phyloP scores from a whole-genome alignment of 2,329 filamentous ascomycete species.

The Aspergillus fumigatiaffinis region DNA sequence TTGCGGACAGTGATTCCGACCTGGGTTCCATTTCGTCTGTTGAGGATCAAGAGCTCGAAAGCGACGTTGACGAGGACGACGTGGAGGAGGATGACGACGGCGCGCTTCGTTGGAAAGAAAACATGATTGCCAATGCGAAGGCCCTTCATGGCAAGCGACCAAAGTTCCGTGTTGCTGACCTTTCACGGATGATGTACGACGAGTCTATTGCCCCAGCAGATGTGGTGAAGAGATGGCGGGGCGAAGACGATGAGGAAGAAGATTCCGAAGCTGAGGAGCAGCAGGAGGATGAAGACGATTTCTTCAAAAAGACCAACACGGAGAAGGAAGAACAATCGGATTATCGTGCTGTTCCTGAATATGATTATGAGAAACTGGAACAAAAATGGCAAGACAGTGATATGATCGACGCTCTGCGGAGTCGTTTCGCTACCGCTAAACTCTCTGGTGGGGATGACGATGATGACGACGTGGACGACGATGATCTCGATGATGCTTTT shows the following conservation, averaged over 20 bases:
- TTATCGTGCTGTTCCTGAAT: conserved; percentile 72
- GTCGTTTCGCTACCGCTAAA: conserved; percentile 70
- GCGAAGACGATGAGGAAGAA: conserved; percentile 60
- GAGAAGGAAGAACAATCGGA: conserved; percentile 55
- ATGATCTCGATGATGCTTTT: conserved; percentile 47
- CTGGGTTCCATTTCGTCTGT: conserved; percentile 76
- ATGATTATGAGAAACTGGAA: conserved; percentile 76
- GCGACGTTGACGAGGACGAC: conserved; percentile 45
- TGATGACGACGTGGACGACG: conserved; percentile 47
- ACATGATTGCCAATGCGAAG: conserved; percentile 71
- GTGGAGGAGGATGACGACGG: conserved; percentile 68
- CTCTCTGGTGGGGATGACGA: conserved; percentile 56
- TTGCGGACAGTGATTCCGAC: conserved; percentile 96
- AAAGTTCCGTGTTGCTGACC: conserved; percentile 73
- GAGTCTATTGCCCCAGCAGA: conserved; percentile 69
- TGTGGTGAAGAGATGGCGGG: conserved; percentile 75
- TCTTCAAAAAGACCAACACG: conserved; percentile 56
- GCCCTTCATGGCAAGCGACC: conserved; percentile 66
- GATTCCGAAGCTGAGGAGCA: conserved; percentile 47
- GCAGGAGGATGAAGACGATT: conserved; percentile 60
- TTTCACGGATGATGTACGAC: conserved; percentile 87
- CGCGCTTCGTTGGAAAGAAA: conserved; percentile 79
- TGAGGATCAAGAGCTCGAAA: conserved; percentile 54
- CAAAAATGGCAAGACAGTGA: conserved; percentile 80
- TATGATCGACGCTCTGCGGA: conserved; percentile 69